Conservation (phyloP, 1,139 yeast genomes). For the Hemisphaericaspora subhashii region DNA sequence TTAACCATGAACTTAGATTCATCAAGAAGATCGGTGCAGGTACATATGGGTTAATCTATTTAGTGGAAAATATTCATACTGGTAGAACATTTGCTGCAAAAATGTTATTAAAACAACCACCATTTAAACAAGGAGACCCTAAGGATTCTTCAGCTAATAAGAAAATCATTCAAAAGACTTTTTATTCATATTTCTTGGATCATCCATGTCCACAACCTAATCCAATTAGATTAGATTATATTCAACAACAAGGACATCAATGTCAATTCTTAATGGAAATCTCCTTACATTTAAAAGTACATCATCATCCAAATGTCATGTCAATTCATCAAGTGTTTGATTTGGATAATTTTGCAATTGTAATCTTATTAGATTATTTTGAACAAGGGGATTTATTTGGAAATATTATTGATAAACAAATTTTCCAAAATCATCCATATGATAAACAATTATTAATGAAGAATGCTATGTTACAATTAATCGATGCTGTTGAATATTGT, state of each 20-base stretch:
- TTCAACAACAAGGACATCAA: constrained; percentile 41
- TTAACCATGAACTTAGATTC: constrained; percentile 28
- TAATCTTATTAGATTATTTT: constrained; percentile 74
- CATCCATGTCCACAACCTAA: constrained; percentile 16
- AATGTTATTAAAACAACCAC: constrained; percentile 56
- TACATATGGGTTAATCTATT: constrained; percentile 82
- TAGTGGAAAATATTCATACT: constrained; percentile 56
- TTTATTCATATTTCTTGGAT: constrained; percentile 30
- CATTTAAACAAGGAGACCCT: constrained; percentile 18
- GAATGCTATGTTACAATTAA: constrained; percentile 70
- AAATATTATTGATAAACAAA: constrained; percentile 68
- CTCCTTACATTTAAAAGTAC: constrained; percentile 70
- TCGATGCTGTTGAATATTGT: constrained; percentile 72
- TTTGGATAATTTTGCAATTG: constrained; percentile 53
- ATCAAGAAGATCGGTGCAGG: constrained; percentile 77
- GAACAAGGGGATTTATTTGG: constrained; percentile 82
- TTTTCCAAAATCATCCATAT: constrained; percentile 46
- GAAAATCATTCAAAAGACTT: constrained; percentile 29
- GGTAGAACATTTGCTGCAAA: constrained; percentile 68
- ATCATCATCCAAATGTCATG: constrained; percentile 72
- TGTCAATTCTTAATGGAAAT: constrained; percentile 65
- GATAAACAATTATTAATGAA: constrained; percentile 51
- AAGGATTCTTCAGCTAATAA: constrained; percentile 33
- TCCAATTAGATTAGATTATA: constrained; percentile 43
- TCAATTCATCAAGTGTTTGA: constrained; percentile 74